Conservation (phyloP, 305 asterid species). For the Withania somnifera region DNA sequence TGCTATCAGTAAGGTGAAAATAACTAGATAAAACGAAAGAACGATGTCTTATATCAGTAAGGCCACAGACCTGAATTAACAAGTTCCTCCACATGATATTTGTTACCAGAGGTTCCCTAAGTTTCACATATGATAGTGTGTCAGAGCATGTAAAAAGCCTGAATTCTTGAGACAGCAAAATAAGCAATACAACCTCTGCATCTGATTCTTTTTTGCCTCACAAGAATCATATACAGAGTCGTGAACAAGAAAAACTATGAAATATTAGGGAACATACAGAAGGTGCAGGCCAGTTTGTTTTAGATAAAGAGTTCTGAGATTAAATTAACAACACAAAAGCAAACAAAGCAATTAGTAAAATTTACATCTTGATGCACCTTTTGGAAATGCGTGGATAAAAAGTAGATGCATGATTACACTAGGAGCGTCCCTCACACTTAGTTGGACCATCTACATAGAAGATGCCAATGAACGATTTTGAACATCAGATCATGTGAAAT, state of each 20-base stretch:
- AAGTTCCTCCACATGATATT: constrained; percentile 98
- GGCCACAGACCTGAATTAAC: constrained; percentile 50
- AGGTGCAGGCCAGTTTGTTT: background rate
- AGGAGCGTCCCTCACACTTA: background rate
- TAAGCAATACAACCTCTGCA: background rate
- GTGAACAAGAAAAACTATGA: background rate
- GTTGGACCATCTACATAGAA: background rate
- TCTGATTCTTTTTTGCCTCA: background rate
- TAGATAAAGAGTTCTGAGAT: background rate
- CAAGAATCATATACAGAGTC: background rate
- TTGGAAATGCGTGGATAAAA: background rate
- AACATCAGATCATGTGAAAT: background rate
- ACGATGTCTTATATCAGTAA: constrained; percentile 4
- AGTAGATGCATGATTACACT: background rate
- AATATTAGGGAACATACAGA: background rate
- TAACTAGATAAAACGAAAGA: background rate
- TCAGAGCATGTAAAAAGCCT: background rate
- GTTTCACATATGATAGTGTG: background rate
- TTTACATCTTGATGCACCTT: background rate
- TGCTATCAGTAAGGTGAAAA: background rate
- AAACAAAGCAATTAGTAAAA: background rate
- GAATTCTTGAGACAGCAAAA: background rate
- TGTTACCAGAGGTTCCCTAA: constrained; percentile 90
- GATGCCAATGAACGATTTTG: background rate
- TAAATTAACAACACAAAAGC: background rate